A percentile compares a stretch with the other conserved stretches of the same genome.
Evolutionary conservation across 768 basidiomycete genomes (phyloP).

Genomic region (Dioszegia crocea): DNA sequence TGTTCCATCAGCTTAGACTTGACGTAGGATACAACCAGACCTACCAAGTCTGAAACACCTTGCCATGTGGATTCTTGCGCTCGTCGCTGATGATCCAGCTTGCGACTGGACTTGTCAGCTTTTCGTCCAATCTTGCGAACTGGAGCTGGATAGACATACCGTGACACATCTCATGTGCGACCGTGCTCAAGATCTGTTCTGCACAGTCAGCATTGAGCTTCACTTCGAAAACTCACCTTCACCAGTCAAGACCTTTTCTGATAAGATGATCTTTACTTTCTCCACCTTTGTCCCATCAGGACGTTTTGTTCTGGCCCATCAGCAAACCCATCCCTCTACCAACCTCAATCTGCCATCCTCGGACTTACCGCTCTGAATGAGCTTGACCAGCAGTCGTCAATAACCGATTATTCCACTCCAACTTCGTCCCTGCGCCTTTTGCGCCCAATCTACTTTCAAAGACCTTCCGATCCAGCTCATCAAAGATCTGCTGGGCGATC

Average conservation of each 20-base stretch:
- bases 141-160: conserved; percentile 28
- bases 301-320: conserved; percentile 10
- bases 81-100: conserved; percentile 73
- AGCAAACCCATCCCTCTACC: neutral
- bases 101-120: conserved; percentile 54
- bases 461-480: conserved; percentile 44
- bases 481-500: conserved; percentile 35
- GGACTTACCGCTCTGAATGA: conserved; percentile 20
- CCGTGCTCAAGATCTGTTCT: conserved; percentile 77
- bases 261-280: conserved; percentile 61
- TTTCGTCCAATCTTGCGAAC: neutral
- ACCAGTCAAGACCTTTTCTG: conserved; percentile 72
- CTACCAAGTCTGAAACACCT: conserved; percentile 68
- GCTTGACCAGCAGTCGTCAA: conserved; percentile 52
- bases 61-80: conserved; percentile 69
- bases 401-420: conserved; percentile 50
- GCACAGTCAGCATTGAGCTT: neutral
- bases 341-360: neutral
- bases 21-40: conserved; percentile 22
- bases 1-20: conserved; percentile 40
- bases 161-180: conserved; percentile 91
- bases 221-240: conserved; percentile 56
- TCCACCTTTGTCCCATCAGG: conserved; percentile 14
- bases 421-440: conserved; percentile 21
- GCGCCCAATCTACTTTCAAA: conserved; percentile 41